These are phyloP conservation scores for Entomortierella chlamydospora DNA, from an alignment of 192 early-diverging fungal species.

Conservation along the genomic window DNA sequence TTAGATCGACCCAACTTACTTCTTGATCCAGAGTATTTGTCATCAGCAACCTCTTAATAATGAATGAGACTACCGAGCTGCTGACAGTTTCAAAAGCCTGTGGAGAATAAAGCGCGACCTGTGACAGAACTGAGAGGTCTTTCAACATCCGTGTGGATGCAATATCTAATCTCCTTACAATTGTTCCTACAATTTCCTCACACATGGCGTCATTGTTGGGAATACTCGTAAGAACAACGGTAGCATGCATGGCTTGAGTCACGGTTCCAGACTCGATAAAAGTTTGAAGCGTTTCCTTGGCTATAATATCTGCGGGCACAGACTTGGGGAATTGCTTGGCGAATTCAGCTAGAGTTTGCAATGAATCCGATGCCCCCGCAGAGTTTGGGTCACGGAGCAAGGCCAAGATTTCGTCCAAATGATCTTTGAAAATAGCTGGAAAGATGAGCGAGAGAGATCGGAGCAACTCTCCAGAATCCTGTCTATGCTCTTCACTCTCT, in stretches of 20 bases:
- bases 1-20: conserved; percentile 17
- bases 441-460: conserved; percentile 54
- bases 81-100: conserved; percentile 64
- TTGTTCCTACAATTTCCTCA: conserved; percentile 59
- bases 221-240: conserved; percentile 75
- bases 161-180: conserved; percentile 37
- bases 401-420: conserved; percentile 60
- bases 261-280: conserved; percentile 59
- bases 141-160: conserved; percentile 45
- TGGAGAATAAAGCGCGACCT: conserved; percentile 71
- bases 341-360: conserved; percentile 78
- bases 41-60: conserved; percentile 70
- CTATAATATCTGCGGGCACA: conserved; percentile 52
- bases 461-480: conserved; percentile 34
- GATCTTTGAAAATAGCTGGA: conserved; percentile 68
- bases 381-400: conserved; percentile 57
- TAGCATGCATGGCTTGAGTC: conserved; percentile 77
- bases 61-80: conserved; percentile 62
- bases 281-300: conserved; percentile 34
- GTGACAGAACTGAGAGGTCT: conserved; percentile 68
- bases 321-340: conserved; percentile 71
- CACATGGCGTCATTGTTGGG: conserved; percentile 59
- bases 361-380: conserved; percentile 55
- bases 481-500: conserved; percentile 15
- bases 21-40: conserved; percentile 46